Conservation (phyloP, 805 yeast genomes). For the Pichia membranifaciens region DNA sequence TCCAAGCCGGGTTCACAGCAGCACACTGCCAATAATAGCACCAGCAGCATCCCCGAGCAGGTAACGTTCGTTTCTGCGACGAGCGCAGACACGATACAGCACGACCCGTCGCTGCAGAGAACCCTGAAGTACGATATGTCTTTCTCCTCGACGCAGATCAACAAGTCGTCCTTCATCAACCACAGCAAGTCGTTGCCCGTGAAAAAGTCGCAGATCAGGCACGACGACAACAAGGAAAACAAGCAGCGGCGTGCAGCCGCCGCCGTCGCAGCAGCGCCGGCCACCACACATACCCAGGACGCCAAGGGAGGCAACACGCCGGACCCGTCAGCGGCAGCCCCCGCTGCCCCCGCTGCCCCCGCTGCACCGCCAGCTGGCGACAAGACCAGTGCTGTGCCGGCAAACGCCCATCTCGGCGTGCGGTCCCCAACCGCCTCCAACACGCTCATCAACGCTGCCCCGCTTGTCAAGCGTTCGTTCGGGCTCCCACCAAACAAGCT, state of each 20-base stretch:
- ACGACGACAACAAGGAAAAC: conserved; percentile 10
- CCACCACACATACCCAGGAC: too few relatives aligned
- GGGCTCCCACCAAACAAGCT: conserved; percentile 22
- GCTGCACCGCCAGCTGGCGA: too few relatives aligned
- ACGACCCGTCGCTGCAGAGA: conserved; percentile 34
- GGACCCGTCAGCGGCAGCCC: too few relatives aligned
- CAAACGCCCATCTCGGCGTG: too few relatives aligned
- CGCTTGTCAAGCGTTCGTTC: conserved; percentile 19
- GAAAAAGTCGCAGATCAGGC: conserved; percentile 32
- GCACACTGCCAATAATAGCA: conserved; percentile 12
- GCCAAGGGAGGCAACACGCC: too few relatives aligned
- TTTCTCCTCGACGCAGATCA: conserved; percentile 49
- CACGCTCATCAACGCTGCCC: neutral
- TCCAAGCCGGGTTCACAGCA: neutral
- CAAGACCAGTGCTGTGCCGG: too few relatives aligned
- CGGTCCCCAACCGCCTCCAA: too few relatives aligned
- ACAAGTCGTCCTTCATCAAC: conserved; percentile 48
- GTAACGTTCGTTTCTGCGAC: conserved; percentile 56
- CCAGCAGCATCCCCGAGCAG: conserved; percentile 20
- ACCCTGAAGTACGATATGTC: conserved; percentile 49
- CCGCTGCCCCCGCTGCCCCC: too few relatives aligned
- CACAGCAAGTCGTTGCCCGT: conserved; percentile 64
- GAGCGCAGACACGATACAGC: conserved; percentile 52
- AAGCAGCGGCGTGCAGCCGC: too few relatives aligned
- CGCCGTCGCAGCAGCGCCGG: too few relatives aligned